These are phyloP conservation scores for Wallacemonas rigidus DNA, from an alignment of 208 protist species.

Conservation along the genomic window DNA sequence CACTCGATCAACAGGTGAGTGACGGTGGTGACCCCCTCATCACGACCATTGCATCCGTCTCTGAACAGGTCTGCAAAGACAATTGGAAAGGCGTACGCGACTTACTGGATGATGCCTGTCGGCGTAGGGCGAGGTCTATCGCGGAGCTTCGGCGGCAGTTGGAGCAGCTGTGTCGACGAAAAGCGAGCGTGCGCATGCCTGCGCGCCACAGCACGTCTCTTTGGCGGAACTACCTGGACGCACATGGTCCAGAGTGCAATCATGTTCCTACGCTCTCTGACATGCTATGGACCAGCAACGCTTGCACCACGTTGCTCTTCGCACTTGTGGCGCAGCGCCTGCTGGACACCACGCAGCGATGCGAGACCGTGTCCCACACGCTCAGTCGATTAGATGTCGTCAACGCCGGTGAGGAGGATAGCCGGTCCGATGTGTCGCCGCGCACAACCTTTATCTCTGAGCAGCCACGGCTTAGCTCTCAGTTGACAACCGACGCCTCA, in stretches of 20 bases:
- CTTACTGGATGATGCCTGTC: constrained; percentile 24
- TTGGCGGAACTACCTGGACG: constrained; percentile 57
- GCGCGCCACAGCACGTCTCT: constrained; percentile 13
- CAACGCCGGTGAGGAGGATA: background rate
- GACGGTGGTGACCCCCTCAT: background rate
- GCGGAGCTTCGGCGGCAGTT: constrained; percentile 19
- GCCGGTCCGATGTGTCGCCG: background rate
- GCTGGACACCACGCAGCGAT: constrained; percentile 29
- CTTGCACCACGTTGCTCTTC: constrained; percentile 58
- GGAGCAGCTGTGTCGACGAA: constrained; percentile 19
- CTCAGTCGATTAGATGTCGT: constrained; percentile 5
- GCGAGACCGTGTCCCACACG: constrained; percentile 5
- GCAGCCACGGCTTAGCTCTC: background rate
- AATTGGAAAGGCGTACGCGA: constrained; percentile 33
- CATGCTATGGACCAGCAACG: constrained; percentile 63
- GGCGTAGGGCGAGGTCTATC: background rate
- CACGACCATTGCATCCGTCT: background rate
- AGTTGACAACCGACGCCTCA: background rate
- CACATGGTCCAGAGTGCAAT: constrained; percentile 48
- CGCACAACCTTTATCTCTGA: background rate
- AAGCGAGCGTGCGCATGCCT: background rate
- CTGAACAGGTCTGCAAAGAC: background rate
- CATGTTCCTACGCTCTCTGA: constrained; percentile 37
- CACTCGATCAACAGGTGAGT: background rate
- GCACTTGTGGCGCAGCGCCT: constrained; percentile 49